Evolutionary conservation across 2,329 filamentous ascomycete species (phyloP).

Genomic region (Hortaea werneckii): DNA sequence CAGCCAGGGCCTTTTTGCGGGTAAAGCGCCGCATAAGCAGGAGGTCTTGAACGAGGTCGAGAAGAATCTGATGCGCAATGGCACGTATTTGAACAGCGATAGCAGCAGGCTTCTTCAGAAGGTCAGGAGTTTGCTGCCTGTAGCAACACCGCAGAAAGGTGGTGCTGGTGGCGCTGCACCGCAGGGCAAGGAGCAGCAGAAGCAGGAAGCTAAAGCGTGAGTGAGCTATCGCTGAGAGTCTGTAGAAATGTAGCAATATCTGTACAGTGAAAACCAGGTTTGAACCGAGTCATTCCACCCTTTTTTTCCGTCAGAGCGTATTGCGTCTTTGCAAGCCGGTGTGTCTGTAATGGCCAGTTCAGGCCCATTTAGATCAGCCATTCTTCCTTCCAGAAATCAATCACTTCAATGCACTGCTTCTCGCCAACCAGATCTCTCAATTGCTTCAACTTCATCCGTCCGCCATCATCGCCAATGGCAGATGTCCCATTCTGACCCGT

Average conservation of each 20-base stretch:
- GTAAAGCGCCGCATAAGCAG: constrained; percentile 10
- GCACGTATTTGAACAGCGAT: constrained; percentile 19
- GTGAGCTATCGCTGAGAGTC: no score
- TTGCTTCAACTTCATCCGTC: constrained; percentile 11
- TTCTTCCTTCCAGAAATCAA: constrained; percentile 31
- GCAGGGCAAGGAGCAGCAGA: neutral
- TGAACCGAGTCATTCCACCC: no score
- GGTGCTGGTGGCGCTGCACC: neutral
- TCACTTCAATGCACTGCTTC: constrained; percentile 20
- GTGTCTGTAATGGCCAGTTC: no score
- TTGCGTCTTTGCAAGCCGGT: no score
- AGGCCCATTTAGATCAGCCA: constrained; percentile 5
- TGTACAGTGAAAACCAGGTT: no score
- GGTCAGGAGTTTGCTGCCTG: constrained; percentile 16
- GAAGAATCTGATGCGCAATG: constrained; percentile 13
- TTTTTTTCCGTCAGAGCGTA: no score
- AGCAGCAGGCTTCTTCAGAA: constrained; percentile 23
- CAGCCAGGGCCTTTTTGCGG: constrained; percentile 7
- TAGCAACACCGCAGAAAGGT: neutral
- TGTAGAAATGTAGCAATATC: neutral
- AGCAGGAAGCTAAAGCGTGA: neutral
- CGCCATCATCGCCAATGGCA: constrained; percentile 11
- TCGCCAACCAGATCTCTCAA: constrained; percentile 27
- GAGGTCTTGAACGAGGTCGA: constrained; percentile 14
- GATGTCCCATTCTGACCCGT: constrained; percentile 5